phyloP scores from a whole-genome alignment of 495 filamentous ascomycete genomes.

The Amorphotheca resinae region DNA sequence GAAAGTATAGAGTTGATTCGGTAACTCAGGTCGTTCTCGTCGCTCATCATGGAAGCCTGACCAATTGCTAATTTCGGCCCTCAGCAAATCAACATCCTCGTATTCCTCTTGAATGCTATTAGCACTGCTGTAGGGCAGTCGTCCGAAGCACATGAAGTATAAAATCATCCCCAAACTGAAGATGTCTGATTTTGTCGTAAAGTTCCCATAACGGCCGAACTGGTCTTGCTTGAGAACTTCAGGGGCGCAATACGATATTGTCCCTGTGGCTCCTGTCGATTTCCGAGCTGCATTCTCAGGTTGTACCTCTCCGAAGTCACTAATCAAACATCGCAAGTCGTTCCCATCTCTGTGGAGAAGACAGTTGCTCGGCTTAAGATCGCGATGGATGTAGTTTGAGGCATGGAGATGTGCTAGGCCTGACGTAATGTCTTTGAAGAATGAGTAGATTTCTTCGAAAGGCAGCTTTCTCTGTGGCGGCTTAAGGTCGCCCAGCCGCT shows the following conservation, averaged over 20 bases:
- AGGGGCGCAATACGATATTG: slow-evolving; percentile 93
- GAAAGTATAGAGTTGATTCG: slow-evolving; percentile 73
- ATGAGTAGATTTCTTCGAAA: slow-evolving; percentile 89
- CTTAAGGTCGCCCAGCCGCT: slow-evolving; percentile 28
- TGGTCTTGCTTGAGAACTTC: slow-evolving; percentile 68
- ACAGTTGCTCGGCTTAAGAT: slow-evolving; percentile 93
- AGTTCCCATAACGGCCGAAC: slow-evolving; percentile 70
- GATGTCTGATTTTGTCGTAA: slow-evolving; percentile 90
- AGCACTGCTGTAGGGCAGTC: slow-evolving; percentile 66
- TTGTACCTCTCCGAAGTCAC: slow-evolving; percentile 95
- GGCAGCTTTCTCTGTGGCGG: slow-evolving; percentile 49
- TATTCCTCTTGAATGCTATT: slow-evolving; percentile 80
- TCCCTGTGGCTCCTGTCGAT: slow-evolving; percentile 88
- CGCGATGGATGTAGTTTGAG: slow-evolving; percentile 92
- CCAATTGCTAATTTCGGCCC: slow-evolving; percentile 81
- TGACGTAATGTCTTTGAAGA: slow-evolving; percentile 91
- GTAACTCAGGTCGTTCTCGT: slow-evolving; percentile 64
- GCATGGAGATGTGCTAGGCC: slow-evolving; percentile 81
- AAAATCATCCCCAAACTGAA: slow-evolving; percentile 97
- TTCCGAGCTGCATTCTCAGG: slow-evolving; percentile 62
- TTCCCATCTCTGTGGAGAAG: slow-evolving; percentile 56
- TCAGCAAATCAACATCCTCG: slow-evolving; percentile 81
- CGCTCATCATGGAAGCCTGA: slow-evolving; percentile 69
- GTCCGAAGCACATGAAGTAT: slow-evolving; percentile 91
- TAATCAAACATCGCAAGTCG: slow-evolving; percentile 70